Evolutionary conservation across 768 basidiomycete genomes (phyloP), one percentile per base, ranked within the genome.

Genomic region (Tylopilus subfusipes): DNA sequence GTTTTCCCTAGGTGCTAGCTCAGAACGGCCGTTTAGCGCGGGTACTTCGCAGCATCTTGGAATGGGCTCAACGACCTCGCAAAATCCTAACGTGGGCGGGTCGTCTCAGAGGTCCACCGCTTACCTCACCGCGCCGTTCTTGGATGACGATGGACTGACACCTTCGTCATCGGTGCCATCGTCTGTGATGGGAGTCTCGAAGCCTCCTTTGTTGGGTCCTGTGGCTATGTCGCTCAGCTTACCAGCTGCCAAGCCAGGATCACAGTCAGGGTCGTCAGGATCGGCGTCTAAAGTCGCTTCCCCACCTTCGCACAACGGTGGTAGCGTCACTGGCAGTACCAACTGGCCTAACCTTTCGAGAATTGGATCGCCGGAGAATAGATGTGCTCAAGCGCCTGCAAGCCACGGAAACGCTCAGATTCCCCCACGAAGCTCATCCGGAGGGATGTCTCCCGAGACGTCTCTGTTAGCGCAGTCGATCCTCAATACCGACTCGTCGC

Each of bases 331-430:
- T n/a, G n/a, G n/a, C n/a, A n/a, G n/a, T n/a, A n/a, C 36, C n/a
- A 56, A 24, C 30, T 44, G 52, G 53, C 39, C 55, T n/a, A 58
- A 59, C 5, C 45, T 56, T 39, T 55, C 65, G 21, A 57, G 60
- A 30, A 47, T 62, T 33, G 59, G 62, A 21, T 59, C 61, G 8
- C 57, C 59, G 5, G 64, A 66, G 34, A 53, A 45, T 40, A 58
- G 33, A 44, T 48, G 47, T 33, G 9, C 51, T 4, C 47, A 29
- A 43, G 39, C 44, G 9, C 58, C 62, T 39, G 25, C 64, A 16
- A 46, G 43, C 36, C 53, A 52, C 4, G 34, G 45, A 11, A 55
- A 31, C 24, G 38, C 33, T 33, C 53, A 24, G 5, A 50, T n/a
- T 14, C 43, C 61, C 4, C 38, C 53, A 22, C 53, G 59, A 31